A percentile compares a stretch with the other conserved stretches of the same genome.
Evolutionary conservation across 2,329 filamentous ascomycete species (phyloP).

Genomic region (Didymella arachidicola): DNA sequence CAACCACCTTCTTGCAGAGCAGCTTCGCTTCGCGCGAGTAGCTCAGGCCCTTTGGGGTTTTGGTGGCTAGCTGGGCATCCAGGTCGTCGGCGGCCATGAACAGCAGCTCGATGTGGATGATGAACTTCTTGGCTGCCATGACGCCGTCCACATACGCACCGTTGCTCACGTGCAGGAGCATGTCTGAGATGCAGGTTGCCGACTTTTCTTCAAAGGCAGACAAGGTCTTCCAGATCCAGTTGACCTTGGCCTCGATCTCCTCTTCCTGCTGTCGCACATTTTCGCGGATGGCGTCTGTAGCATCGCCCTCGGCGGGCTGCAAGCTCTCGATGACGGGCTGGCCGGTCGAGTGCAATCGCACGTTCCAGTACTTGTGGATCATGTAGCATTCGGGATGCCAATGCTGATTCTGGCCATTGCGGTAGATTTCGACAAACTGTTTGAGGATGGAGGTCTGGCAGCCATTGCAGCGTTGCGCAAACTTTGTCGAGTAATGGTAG

Average conservation of each 20-base stretch:
- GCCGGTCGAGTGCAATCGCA: slow-evolving; percentile 69
- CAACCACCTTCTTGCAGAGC: slow-evolving; percentile 99
- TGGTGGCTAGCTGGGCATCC: slow-evolving; percentile 72
- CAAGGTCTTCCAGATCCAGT: slow-evolving; percentile 96
- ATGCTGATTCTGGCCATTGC: slow-evolving; percentile 97
- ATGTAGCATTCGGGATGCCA: slow-evolving; percentile 99
- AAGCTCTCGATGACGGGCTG: slow-evolving; percentile 50
- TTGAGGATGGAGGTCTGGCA: slow-evolving; percentile 97
- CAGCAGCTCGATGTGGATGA: slow-evolving; percentile 91
- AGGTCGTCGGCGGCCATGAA: slow-evolving; percentile 89
- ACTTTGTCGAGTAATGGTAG: slow-evolving; percentile 97
- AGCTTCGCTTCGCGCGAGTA: slow-evolving; percentile 97
- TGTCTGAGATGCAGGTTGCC: slow-evolving; percentile 97
- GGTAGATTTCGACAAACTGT: slow-evolving; percentile 98
- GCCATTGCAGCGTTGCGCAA: slow-evolving; percentile 94
- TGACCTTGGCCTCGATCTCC: slow-evolving; percentile 96
- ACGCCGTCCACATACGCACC: slow-evolving; percentile 95
- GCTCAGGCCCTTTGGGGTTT: slow-evolving; percentile 81
- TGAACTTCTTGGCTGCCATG: slow-evolving; percentile 93
- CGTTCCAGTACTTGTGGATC: slow-evolving; percentile 99
- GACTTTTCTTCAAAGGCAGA: slow-evolving; percentile 98
- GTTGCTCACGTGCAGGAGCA: slow-evolving; percentile 98
- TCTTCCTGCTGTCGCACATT: slow-evolving; percentile 86
- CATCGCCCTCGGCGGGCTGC: slow-evolving; percentile 58
- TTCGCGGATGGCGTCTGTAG: slow-evolving; percentile 73